A percentile compares a stretch with the other conserved stretches of the same genome.
Evolutionary conservation across 805 yeast species (phyloP).

Genomic region (Cyberlindnera subsufficiens): DNA sequence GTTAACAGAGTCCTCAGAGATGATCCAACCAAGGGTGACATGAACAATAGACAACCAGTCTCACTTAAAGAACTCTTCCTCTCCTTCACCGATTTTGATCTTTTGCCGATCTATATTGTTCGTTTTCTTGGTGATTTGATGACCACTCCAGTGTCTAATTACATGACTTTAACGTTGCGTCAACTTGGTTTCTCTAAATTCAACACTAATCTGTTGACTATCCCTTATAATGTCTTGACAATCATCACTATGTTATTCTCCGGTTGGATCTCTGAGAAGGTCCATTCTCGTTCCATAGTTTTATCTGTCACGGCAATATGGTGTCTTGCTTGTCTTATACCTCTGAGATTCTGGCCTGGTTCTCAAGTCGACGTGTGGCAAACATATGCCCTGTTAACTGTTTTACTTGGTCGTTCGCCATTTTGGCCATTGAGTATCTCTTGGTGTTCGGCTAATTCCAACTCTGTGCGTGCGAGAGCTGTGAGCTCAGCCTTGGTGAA

Average conservation of each 20-base stretch:
- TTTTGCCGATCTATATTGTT: constrained; percentile 48
- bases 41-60: constrained; percentile 56
- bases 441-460: constrained; percentile 59
- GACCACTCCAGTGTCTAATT: constrained; percentile 30
- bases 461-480: constrained; percentile 57
- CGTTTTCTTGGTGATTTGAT: constrained; percentile 40
- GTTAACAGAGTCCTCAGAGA: constrained; percentile 56
- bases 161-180: constrained; percentile 44
- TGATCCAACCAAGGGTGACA: constrained; percentile 60
- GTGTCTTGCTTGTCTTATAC: constrained; percentile 31
- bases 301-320: constrained; percentile 26
- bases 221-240: constrained; percentile 40
- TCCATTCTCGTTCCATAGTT: constrained; percentile 29
- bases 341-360: constrained; percentile 35
- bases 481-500: constrained; percentile 62
- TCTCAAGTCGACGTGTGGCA: constrained; percentile 36
- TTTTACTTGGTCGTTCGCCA: constrained; percentile 37
- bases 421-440: constrained; percentile 51
- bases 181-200: constrained; percentile 47
- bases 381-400: constrained; percentile 32
- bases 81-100: constrained; percentile 41
- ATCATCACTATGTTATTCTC: constrained; percentile 29
- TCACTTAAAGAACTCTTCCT: constrained; percentile 32
- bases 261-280: constrained; percentile 32
- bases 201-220: constrained; percentile 44